Conservation (phyloP, 352 stramenopile genomes). For the Phytophthora cryptogea region DNA sequence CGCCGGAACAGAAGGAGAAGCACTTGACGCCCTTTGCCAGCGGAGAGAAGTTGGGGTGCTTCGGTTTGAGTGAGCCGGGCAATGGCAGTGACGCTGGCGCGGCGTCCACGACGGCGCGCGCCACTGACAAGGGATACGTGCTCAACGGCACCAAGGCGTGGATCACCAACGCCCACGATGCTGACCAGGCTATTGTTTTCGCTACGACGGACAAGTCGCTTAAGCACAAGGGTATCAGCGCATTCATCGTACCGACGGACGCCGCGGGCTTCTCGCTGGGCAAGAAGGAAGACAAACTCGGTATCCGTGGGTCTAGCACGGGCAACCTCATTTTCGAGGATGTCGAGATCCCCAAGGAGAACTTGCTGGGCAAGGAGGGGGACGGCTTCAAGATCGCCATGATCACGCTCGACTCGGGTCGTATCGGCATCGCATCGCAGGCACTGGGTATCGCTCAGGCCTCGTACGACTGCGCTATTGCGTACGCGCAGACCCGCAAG, state of each 20-base stretch:
- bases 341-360: conserved; percentile 90
- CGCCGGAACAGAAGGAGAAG: conserved; percentile 90
- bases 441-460: conserved; percentile 96
- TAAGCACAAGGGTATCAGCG: conserved; percentile 96
- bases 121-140: conserved; percentile 90
- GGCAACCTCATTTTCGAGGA: conserved; percentile 97
- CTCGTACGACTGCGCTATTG: conserved; percentile 95
- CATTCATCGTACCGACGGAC: conserved; percentile 95
- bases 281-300: conserved; percentile 98
- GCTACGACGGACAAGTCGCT: conserved; percentile 96
- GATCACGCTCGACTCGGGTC: conserved; percentile 93
- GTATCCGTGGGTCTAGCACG: conserved; percentile 97
- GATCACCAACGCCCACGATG: conserved; percentile 96
- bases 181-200: conserved; percentile 95
- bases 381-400: conserved; percentile 92
- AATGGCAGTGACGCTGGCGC: conserved; percentile 95
- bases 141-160: conserved; percentile 97
- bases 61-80: conserved; percentile 93
- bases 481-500: conserved; percentile 94
- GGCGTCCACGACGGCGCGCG: conserved; percentile 91
- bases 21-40: conserved; percentile 90
- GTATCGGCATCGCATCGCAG: conserved; percentile 96
- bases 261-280: conserved; percentile 93
- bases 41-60: conserved; percentile 94
- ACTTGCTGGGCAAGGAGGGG: conserved; percentile 81